A percentile compares a stretch with the other conserved stretches of the same genome.
Evolutionary conservation across 2,329 filamentous ascomycete genomes (phyloP).

Genomic region (Exserohilum turcica): DNA sequence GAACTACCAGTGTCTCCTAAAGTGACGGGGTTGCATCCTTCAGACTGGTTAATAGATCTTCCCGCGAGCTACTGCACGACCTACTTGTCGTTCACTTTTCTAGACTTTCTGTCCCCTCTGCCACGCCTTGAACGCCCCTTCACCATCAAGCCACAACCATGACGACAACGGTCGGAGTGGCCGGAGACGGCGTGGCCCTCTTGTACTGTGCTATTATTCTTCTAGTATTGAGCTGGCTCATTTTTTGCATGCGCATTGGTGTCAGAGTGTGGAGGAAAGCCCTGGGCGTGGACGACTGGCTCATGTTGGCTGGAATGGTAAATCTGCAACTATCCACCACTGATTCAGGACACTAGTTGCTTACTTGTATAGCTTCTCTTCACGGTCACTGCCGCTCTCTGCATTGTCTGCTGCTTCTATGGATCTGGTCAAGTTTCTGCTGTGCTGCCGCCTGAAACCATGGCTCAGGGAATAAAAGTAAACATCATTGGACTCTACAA

Average conservation of each 20-base stretch:
- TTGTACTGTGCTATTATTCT: constrained; percentile 24
- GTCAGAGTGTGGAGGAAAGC: constrained; percentile 26
- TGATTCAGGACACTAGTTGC: constrained; percentile 1
- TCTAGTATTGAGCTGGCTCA: constrained; percentile 25
- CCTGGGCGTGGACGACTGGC: constrained; percentile 20
- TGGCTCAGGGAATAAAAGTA: constrained; percentile 24
- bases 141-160: constrained; percentile 6
- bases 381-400: constrained; percentile 25
- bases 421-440: constrained; percentile 23
- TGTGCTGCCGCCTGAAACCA: constrained; percentile 15
- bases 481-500: neutral
- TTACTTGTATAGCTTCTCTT: constrained; percentile 16
- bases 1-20: neutral
- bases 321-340: neutral
- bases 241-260: constrained; percentile 22
- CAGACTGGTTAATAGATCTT: neutral
- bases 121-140: neutral
- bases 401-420: constrained; percentile 26
- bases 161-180: constrained; percentile 22
- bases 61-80: neutral
- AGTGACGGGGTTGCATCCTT: neutral
- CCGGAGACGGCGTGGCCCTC: constrained; percentile 24
- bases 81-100: neutral
- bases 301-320: constrained; percentile 27
- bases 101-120: neutral